Evolutionary conservation across 2,329 filamentous ascomycete genomes (phyloP).

Genomic region (Cladobotryum protrusum): DNA sequence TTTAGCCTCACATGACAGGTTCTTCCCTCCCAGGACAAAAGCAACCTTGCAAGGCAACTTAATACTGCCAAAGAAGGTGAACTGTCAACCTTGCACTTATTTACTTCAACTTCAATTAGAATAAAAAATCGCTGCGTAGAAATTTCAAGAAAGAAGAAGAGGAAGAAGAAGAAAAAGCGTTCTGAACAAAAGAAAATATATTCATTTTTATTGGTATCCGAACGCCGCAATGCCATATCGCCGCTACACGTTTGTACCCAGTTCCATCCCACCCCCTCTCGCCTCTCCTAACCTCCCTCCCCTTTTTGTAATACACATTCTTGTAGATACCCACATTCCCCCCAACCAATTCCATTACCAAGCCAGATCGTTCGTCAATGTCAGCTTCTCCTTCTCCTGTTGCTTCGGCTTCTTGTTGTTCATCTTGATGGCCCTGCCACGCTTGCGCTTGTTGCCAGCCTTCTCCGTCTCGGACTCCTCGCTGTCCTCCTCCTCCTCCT

Average conservation of each 20-base stretch:
- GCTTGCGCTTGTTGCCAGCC: slow-evolving; percentile 51
- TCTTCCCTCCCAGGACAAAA: background rate
- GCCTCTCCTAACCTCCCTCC: background rate
- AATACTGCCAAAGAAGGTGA: background rate
- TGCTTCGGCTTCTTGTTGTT: slow-evolving; percentile 41
- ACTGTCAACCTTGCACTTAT: background rate
- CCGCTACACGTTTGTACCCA: background rate
- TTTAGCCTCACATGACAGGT: background rate
- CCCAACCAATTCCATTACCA: slow-evolving; percentile 25
- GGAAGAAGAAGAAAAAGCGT: too few species aligned
- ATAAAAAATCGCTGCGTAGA: too few species aligned
- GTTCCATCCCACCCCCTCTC: background rate
- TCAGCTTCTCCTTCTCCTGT: slow-evolving; percentile 56
- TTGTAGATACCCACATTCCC: background rate
- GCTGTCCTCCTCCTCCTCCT: slow-evolving; percentile 52
- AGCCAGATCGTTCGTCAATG: slow-evolving; percentile 36
- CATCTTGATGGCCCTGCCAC: slow-evolving; percentile 41
- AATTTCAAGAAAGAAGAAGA: too few species aligned
- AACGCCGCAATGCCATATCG: slow-evolving; percentile 9
- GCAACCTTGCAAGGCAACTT: background rate
- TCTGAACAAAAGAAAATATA: background rate
- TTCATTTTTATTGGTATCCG: slow-evolving; percentile 4
- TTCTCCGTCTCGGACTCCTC: slow-evolving; percentile 53
- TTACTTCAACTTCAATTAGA: background rate
- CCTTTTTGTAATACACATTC: too few species aligned